Evolutionary conservation across 768 basidiomycete species (phyloP).

Genomic region (Boletus vinaceobasis): DNA sequence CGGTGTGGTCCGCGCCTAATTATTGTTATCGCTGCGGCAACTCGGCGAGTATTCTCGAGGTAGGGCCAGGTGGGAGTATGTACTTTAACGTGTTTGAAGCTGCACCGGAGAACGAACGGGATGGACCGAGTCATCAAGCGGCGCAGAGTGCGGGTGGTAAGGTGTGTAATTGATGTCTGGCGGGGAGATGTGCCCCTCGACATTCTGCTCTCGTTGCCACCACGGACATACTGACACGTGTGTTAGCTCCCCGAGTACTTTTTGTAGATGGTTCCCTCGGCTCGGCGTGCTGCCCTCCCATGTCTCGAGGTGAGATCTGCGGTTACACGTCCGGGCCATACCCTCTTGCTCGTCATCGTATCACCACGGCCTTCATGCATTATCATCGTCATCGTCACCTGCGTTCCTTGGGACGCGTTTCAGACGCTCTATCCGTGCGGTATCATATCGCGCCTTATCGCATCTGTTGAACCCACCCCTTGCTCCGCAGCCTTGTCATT

Average conservation of each 20-base stretch:
- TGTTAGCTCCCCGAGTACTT: constrained; percentile 82
- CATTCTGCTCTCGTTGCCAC: neutral
- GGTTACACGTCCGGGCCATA: constrained; percentile 1
- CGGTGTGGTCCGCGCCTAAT: constrained; percentile 98
- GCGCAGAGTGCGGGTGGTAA: constrained; percentile 69
- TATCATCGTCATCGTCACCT: constrained; percentile 4
- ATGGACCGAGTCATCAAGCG: constrained; percentile 79
- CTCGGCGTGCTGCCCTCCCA: neutral
- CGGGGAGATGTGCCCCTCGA: neutral
- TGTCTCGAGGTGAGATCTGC: constrained; percentile 5
- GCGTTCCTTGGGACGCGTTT: neutral
- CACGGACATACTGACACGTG: neutral
- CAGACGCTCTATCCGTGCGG: constrained; percentile 1
- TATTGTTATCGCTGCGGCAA: constrained; percentile 99
- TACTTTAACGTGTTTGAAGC: constrained; percentile 99
- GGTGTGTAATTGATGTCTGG: constrained; percentile 38
- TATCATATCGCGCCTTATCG: neutral
- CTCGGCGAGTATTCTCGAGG: constrained; percentile 92
- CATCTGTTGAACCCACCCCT: neutral
- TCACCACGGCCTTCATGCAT: neutral
- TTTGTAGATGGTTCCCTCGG: constrained; percentile 33
- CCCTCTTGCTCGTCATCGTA: neutral
- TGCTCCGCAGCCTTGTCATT: neutral
- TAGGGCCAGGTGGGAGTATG: constrained; percentile 82
- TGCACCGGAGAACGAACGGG: constrained; percentile 95